Percentiles rank a stretch among this genome's conserved stretches.
phyloP scores from a whole-genome alignment of 2,329 filamentous ascomycete species.

The Aspergillus fijiensis region DNA sequence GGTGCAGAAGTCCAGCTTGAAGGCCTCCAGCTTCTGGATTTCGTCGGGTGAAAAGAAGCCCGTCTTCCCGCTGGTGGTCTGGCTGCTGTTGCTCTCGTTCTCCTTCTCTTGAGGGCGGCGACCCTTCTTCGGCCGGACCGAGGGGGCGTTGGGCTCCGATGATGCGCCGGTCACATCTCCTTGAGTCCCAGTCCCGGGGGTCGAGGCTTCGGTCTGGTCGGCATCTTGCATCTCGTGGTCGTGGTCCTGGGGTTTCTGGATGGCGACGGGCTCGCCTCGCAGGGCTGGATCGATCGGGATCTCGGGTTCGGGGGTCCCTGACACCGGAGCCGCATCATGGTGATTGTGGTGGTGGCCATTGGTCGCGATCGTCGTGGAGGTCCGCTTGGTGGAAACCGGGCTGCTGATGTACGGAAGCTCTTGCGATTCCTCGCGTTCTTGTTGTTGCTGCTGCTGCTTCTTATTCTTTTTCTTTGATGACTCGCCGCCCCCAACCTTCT shows the following conservation, averaged over 20 bases:
- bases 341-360: background rate
- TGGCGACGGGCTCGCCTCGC: background rate
- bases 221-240: background rate
- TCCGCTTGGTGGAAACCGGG: background rate
- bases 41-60: conserved; percentile 36
- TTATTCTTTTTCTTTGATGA: conserved; percentile 15
- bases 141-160: background rate
- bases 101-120: conserved; percentile 8
- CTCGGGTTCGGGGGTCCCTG: background rate
- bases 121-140: background rate
- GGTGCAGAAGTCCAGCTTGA: conserved; percentile 38
- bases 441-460: conserved; percentile 9
- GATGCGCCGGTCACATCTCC: background rate
- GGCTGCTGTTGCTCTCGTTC: no score
- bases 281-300: background rate
- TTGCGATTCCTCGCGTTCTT: background rate
- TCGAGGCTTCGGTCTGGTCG: background rate
- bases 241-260: background rate
- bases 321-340: background rate
- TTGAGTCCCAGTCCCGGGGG: background rate
- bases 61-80: conserved; percentile 13
- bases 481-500: conserved; percentile 19
- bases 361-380: background rate
- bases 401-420: background rate
- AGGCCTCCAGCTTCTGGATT: conserved; percentile 30